Conservation (phyloP, 208 protist species). For the Tritrichomonas foetus region DNA sequence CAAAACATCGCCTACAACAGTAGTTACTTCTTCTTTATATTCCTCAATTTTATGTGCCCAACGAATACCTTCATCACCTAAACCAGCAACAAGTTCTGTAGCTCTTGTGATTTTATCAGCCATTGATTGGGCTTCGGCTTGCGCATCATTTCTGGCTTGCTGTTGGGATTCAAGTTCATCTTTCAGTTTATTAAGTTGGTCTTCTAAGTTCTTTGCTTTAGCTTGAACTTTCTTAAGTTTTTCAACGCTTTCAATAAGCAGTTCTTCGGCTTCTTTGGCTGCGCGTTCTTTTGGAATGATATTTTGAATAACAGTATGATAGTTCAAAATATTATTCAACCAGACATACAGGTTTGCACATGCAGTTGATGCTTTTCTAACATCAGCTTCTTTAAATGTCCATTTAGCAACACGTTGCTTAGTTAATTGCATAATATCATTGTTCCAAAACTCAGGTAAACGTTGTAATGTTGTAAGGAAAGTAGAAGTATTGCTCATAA, state of each 20-base stretch:
- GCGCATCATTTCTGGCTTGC: too few species aligned
- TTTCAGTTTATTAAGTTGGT: background rate
- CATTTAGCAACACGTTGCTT: constrained; percentile 58
- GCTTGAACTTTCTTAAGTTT: constrained; percentile 52
- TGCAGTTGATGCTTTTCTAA: background rate
- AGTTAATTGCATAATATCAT: constrained; percentile 68
- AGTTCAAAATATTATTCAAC: constrained; percentile 38
- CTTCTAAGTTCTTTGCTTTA: constrained; percentile 57
- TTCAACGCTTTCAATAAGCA: background rate
- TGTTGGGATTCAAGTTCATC: background rate
- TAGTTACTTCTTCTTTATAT: constrained; percentile 71
- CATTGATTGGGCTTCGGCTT: constrained; percentile 48
- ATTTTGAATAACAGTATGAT: background rate
- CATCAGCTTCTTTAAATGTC: constrained; percentile 70
- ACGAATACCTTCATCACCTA: constrained; percentile 87
- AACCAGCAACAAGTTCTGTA: constrained; percentile 81
- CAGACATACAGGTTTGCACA: constrained; percentile 61
- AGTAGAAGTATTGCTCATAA: constrained; percentile 85
- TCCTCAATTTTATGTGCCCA: constrained; percentile 82
- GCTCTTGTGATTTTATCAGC: constrained; percentile 61
- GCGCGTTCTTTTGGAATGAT: constrained; percentile 38
- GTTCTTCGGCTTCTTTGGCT: constrained; percentile 60
- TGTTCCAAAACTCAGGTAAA: constrained; percentile 66
- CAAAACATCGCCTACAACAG: constrained; percentile 90
- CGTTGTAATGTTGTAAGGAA: constrained; percentile 78